Evolutionary conservation across 140 eudicot species (phyloP).

Genomic region (Oenanthe javanica): DNA sequence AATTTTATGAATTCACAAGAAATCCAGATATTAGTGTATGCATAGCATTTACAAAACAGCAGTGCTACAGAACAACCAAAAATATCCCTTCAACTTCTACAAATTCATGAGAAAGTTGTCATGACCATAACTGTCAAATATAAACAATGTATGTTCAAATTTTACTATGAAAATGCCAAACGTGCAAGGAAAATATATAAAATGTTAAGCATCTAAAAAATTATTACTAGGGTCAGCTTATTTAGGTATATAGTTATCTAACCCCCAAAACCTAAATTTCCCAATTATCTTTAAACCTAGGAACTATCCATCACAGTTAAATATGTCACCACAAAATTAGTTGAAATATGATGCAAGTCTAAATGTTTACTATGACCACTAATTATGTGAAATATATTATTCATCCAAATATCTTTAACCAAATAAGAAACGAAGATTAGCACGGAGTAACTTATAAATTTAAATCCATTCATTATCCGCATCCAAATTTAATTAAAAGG

Average conservation of each 20-base stretch:
- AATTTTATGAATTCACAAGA: neutral
- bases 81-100: neutral
- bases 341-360: neutral
- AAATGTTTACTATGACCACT: neutral
- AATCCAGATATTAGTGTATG: neutral
- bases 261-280: neutral
- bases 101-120: neutral
- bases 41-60: neutral
- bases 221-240: neutral
- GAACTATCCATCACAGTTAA: neutral
- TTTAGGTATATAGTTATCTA: neutral
- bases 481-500: neutral
- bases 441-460: neutral
- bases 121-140: neutral
- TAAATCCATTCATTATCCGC: neutral
- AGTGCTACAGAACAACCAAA: neutral
- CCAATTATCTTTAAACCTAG: neutral
- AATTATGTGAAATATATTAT: neutral
- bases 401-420: neutral
- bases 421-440: neutral
- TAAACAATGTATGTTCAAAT: neutral
- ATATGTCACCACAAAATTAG: neutral
- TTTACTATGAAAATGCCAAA: neutral
- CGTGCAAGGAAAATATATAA: no score
- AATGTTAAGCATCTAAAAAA: neutral